phyloP scores from a whole-genome alignment of 208 protist species.

The Wallacemonas sp. region DNA sequence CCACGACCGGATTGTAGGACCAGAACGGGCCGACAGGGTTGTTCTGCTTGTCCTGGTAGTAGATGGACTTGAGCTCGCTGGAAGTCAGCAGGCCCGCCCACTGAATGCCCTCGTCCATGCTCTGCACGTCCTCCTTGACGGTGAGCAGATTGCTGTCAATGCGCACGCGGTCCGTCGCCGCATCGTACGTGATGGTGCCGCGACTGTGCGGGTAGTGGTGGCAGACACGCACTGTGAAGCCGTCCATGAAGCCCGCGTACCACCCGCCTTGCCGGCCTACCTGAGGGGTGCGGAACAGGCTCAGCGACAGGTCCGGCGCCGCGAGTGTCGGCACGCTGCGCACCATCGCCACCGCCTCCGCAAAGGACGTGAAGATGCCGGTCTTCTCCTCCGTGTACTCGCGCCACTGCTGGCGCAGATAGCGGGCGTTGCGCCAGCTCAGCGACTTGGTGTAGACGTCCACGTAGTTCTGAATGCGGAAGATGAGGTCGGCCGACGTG shows the following conservation, averaged over 20 bases:
- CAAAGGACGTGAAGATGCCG: constrained; percentile 60
- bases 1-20: constrained; percentile 36
- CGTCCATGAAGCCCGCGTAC: constrained; percentile 39
- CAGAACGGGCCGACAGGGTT: constrained; percentile 52
- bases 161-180: constrained; percentile 7
- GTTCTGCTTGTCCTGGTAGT: constrained; percentile 37
- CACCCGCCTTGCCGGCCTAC: constrained; percentile 34
- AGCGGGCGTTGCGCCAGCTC: constrained; percentile 52
- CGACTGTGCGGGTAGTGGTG: constrained; percentile 73
- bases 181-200: constrained; percentile 39
- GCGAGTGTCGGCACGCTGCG: constrained; percentile 33
- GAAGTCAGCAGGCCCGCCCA: constrained; percentile 68
- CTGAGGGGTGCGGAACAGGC: constrained; percentile 65
- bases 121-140: constrained; percentile 51
- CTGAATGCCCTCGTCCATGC: constrained; percentile 77
- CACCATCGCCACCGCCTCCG: constrained; percentile 65
- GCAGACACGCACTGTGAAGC: constrained; percentile 64
- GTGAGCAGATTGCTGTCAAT: constrained; percentile 55
- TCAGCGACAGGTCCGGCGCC: constrained; percentile 53
- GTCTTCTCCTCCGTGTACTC: constrained; percentile 71
- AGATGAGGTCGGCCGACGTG: constrained; percentile 49
- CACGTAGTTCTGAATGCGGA: constrained; percentile 28
- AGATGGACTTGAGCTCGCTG: constrained; percentile 42
- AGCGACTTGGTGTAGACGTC: constrained; percentile 67
- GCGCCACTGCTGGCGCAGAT: constrained; percentile 62